Evolutionary conservation across 2,329 filamentous ascomycete species (phyloP).

Genomic region (Anthostomella pinea): DNA sequence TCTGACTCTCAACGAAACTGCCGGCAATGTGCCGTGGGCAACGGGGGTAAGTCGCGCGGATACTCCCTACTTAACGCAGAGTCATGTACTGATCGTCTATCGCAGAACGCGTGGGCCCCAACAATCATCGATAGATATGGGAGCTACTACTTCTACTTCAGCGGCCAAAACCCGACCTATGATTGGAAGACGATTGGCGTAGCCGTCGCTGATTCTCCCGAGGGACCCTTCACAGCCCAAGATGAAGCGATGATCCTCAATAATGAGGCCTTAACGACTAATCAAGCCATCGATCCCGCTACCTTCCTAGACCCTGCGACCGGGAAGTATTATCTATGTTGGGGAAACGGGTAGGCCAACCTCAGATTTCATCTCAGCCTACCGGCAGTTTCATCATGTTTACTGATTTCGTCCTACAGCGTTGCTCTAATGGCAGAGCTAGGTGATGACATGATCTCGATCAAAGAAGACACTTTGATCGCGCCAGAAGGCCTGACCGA

Average conservation of each 20-base stretch:
- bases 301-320: slow-evolving; percentile 57
- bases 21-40: slow-evolving; percentile 60
- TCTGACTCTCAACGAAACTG: slow-evolving; percentile 42
- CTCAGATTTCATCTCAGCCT: background rate
- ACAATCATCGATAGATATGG: slow-evolving; percentile 58
- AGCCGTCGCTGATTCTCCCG: slow-evolving; percentile 52
- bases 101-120: slow-evolving; percentile 61
- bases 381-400: too few relatives aligned
- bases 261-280: slow-evolving; percentile 38
- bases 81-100: background rate
- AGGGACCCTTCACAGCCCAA: slow-evolving; percentile 58
- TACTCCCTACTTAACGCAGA: background rate
- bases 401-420: too few relatives aligned
- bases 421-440: slow-evolving; percentile 40
- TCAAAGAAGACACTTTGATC: slow-evolving; percentile 36
- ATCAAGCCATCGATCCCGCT: slow-evolving; percentile 58
- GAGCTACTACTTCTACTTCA: slow-evolving; percentile 65
- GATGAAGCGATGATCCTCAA: slow-evolving; percentile 52
- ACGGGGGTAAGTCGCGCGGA: slow-evolving; percentile 39
- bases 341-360: slow-evolving; percentile 44
- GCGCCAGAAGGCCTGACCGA: slow-evolving; percentile 36
- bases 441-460: slow-evolving; percentile 43
- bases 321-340: slow-evolving; percentile 60
- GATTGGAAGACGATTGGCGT: slow-evolving; percentile 61
- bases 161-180: slow-evolving; percentile 49